Conservation (phyloP, 148 eudicot species). For the Rheum nobile region DNA sequence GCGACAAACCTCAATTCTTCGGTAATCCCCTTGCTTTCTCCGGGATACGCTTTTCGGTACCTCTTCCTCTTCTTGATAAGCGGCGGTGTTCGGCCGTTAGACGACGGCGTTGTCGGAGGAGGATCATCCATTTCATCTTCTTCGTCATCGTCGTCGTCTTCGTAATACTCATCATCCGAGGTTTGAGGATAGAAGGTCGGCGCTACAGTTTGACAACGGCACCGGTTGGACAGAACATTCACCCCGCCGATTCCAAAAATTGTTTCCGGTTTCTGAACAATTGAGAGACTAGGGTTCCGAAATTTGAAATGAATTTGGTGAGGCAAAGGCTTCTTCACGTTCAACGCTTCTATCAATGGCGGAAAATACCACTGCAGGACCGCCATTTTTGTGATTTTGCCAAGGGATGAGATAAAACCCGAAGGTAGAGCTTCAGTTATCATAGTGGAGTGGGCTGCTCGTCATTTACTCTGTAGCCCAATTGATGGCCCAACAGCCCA, state of each 20-base stretch:
- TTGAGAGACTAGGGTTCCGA: background rate
- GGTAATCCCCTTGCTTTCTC: conserved; percentile 66
- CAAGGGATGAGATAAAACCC: background rate
- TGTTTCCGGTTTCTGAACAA: background rate
- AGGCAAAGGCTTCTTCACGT: background rate
- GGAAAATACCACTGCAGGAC: background rate
- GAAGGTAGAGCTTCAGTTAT: background rate
- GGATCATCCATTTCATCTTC: background rate
- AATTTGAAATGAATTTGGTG: background rate
- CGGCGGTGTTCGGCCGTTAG: conserved; percentile 11
- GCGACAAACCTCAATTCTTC: conserved; percentile 94
- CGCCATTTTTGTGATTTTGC: conserved; percentile 1
- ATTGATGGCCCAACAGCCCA: background rate
- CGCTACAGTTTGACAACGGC: background rate
- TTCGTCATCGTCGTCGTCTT: background rate
- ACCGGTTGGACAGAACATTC: background rate
- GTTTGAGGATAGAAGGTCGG: background rate
- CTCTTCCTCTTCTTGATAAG: conserved; percentile 37
- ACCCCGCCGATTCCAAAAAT: background rate
- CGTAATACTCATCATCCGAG: background rate
- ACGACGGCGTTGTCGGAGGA: background rate
- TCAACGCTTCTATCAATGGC: background rate
- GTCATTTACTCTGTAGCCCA: background rate
- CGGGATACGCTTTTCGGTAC: conserved; percentile 70
- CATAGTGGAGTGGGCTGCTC: background rate